A percentile compares a stretch with the other conserved stretches of the same genome.
Conservation (phyloP, 1,284 basidiomycete species). For the Erythrobasidium hasegawianum region DNA sequence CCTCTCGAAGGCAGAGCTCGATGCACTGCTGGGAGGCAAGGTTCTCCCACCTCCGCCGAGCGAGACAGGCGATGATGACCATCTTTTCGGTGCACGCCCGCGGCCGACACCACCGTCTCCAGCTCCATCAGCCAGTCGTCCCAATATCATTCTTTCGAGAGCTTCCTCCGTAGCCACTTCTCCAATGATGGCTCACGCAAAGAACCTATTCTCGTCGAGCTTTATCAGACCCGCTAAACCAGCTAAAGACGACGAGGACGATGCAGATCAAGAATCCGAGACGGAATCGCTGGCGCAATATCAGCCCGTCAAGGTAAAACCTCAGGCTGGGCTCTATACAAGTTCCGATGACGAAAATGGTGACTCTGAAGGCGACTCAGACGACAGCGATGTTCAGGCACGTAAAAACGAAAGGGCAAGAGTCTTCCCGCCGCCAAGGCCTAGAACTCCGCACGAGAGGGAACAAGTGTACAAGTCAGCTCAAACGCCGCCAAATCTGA, state of each 20-base stretch:
- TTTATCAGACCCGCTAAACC: conserved; percentile 14
- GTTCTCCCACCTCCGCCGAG: conserved; percentile 30
- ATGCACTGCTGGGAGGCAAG: conserved; percentile 21
- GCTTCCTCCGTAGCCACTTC: conserved; percentile 2
- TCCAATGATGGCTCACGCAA: conserved; percentile 12
- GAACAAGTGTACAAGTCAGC: conserved; percentile 21
- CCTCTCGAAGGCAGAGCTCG: conserved; percentile 6
- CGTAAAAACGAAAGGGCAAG: conserved; percentile 7
- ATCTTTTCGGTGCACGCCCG: not conserved
- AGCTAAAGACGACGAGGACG: conserved; percentile 22
- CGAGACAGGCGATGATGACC: conserved; percentile 15
- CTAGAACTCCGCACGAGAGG: conserved; percentile 7
- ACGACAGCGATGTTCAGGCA: conserved; percentile 12
- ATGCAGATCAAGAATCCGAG: conserved; percentile 3
- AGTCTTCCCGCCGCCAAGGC: conserved; percentile 27
- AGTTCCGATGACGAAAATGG: not conserved
- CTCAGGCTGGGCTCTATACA: not conserved
- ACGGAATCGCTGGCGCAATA: not conserved
- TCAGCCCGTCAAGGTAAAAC: not conserved
- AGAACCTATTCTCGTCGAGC: conserved; percentile 11
- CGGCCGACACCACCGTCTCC: conserved; percentile 1
- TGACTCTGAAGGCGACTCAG: conserved; percentile 4
- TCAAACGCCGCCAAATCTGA: conserved; percentile 12
- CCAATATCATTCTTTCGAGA: not conserved
- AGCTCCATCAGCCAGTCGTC: conserved; percentile 6